Evolutionary conservation across 345 rosid genomes (phyloP).

Genomic region (Barbarea vulgaris): DNA sequence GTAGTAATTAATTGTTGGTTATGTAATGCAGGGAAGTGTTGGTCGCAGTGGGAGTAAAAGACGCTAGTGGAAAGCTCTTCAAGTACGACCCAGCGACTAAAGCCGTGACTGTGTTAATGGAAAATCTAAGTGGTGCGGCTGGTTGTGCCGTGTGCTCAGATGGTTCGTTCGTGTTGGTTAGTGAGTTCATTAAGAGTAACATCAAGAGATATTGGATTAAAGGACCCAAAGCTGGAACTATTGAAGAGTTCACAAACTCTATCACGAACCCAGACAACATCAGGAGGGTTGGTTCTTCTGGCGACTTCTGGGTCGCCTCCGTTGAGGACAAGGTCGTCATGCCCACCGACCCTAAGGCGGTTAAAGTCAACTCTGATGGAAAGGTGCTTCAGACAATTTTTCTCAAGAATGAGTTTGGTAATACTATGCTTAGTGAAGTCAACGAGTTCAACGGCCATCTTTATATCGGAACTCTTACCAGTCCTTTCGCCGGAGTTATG

Average conservation of each 20-base stretch:
- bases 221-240: slow-evolving; percentile 35
- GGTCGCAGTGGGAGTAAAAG: slow-evolving; percentile 26
- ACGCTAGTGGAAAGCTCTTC: slow-evolving; percentile 37
- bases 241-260: slow-evolving; percentile 28
- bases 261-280: slow-evolving; percentile 43
- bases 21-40: slow-evolving; percentile 38
- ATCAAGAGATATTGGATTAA: slow-evolving; percentile 39
- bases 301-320: slow-evolving; percentile 40
- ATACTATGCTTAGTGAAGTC: slow-evolving; percentile 40
- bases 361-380: slow-evolving; percentile 31
- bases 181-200: slow-evolving; percentile 40
- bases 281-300: slow-evolving; percentile 33
- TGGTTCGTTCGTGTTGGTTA: slow-evolving; percentile 39
- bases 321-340: slow-evolving; percentile 24
- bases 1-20: no score
- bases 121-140: slow-evolving; percentile 36
- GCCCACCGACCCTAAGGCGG: slow-evolving; percentile 34
- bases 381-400: slow-evolving; percentile 34
- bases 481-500: no score
- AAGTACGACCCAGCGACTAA: slow-evolving; percentile 40
- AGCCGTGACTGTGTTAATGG: slow-evolving; percentile 29
- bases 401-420: slow-evolving; percentile 35
- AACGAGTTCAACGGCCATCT: slow-evolving; percentile 34
- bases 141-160: slow-evolving; percentile 41
- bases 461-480: slow-evolving; percentile 40